Evolutionary conservation across 2,329 filamentous ascomycete genomes (phyloP), one percentile per base, ranked within the genome.

Genomic region (Microdochium bolleyi): DNA sequence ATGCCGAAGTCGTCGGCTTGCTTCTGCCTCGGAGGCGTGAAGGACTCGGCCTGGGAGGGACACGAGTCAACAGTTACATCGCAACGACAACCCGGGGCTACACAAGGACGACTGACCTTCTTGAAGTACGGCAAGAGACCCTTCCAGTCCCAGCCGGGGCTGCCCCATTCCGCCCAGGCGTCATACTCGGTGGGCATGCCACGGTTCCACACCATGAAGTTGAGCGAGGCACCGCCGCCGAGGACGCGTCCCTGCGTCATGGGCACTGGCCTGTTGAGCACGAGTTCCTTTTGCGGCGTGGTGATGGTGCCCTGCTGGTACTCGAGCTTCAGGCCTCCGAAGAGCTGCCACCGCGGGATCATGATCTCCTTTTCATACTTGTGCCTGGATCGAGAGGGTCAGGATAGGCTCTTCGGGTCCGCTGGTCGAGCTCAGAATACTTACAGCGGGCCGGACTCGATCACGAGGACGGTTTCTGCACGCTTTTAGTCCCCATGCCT

Each of bases 121-220:
- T 70, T 73, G 58, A 75, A 73, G 55, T 79, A 79, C 2, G 64
- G 60, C 13, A 61, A 54, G 1, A 68, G 52, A 9, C 44, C 58
- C 1, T 62, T 53, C 62, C 63, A 70, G n/a, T 62, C 62, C 68
- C 68, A 70, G 44, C 63, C 63, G n/a, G 56, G 49, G 50, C 70
- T 69, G 19, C 67, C 66, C 30, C 71, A 49, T n/a, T 58, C 50
- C 32, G 64, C 60, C 69, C 69, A 72, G 3, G 62, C 61, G 53
- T 72, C 62, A 22, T 71, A 62, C 57, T 73, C 68, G 13, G 58
- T 57, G 5, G 57, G 57, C 37, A 69, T 62, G 3, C 67, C 63
- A 10, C 69, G 65, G 5, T 62, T 63, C 52, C 71, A 72, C 0
- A 64, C 61, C 65, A 67, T 68, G 30, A 46, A 46, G 41, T 46